phyloP scores from a whole-genome alignment of 2,329 filamentous ascomycete genomes.

The Rhynchosporium secalis region DNA sequence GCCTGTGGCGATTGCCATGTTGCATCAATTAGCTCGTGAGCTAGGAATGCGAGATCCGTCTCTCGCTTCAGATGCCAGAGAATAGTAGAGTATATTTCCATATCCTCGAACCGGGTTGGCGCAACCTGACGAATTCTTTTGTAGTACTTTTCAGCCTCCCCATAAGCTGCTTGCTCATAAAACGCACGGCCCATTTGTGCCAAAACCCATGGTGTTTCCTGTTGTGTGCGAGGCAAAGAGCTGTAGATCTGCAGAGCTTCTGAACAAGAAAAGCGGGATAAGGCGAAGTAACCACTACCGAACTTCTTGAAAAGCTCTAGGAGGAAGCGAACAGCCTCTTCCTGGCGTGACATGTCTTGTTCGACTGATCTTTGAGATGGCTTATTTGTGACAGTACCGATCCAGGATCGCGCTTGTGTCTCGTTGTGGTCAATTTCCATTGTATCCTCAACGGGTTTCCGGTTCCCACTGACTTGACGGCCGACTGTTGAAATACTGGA shows the following conservation, averaged over 20 bases:
- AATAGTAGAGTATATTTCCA: slow-evolving; percentile 98
- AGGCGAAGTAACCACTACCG: slow-evolving; percentile 74
- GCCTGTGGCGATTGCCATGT: slow-evolving; percentile 90
- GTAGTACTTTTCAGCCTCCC: slow-evolving; percentile 85
- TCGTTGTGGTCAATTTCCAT: slow-evolving; percentile 73
- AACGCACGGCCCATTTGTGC: slow-evolving; percentile 87
- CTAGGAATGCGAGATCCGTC: slow-evolving; percentile 85
- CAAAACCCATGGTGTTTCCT: slow-evolving; percentile 91
- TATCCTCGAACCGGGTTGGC: slow-evolving; percentile 83
- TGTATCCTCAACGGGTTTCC: slow-evolving; percentile 71
- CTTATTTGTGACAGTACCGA: slow-evolving; percentile 36
- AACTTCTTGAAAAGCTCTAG: slow-evolving; percentile 81
- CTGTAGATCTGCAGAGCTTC: slow-evolving; percentile 75
- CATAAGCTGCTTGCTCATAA: slow-evolving; percentile 86
- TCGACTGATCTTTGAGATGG: slow-evolving; percentile 36
- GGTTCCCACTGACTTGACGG: slow-evolving; percentile 85
- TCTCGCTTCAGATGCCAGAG: slow-evolving; percentile 97
- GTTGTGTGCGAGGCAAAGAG: slow-evolving; percentile 69
- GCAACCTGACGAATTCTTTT: slow-evolving; percentile 74
- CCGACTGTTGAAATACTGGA: slow-evolving; percentile 72
- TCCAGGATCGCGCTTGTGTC: slow-evolving; percentile 35
- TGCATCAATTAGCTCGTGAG: slow-evolving; percentile 84
- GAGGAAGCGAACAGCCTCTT: slow-evolving; percentile 75
- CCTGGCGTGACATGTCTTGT: slow-evolving; percentile 61
- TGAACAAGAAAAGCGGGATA: slow-evolving; percentile 76